Conservation (phyloP, 2,329 filamentous ascomycete species). For the Penicillium sp. region DNA sequence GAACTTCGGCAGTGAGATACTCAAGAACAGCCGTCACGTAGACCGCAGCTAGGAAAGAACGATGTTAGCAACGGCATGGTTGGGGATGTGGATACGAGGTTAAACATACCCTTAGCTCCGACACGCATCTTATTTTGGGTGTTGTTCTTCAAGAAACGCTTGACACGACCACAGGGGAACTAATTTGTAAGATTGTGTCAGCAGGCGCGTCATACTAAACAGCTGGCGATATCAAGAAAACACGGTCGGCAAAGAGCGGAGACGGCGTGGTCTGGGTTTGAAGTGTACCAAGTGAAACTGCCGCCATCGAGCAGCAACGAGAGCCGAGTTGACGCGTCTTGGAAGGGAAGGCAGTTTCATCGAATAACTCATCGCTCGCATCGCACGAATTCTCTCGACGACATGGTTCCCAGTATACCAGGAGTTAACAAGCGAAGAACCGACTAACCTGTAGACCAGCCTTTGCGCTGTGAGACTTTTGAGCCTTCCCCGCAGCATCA, state of each 20-base stretch:
- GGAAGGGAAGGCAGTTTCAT: conserved; percentile 5
- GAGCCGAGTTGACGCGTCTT: conserved; percentile 22
- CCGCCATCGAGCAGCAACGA: conserved; percentile 12
- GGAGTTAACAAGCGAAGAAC: background rate
- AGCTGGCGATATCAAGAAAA: background rate
- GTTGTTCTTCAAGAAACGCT: conserved; percentile 99
- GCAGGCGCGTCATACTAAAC: conserved; percentile 17
- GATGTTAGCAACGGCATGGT: conserved; percentile 3
- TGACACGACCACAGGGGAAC: conserved; percentile 99
- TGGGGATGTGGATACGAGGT: background rate
- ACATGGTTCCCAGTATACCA: background rate
- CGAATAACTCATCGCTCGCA: conserved; percentile 7
- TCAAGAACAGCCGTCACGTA: conserved; percentile 98
- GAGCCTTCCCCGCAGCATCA: conserved; percentile 78
- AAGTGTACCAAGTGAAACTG: conserved; percentile 2
- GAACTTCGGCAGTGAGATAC: conserved; percentile 95
- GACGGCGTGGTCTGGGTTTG: conserved; percentile 6
- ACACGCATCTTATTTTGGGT: conserved; percentile 99
- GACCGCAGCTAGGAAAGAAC: conserved; percentile 66
- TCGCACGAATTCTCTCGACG: conserved; percentile 7
- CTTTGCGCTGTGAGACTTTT: conserved; percentile 90
- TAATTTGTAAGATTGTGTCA: conserved; percentile 43
- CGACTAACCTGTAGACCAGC: conserved; percentile 86
- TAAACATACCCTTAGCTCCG: conserved; percentile 70
- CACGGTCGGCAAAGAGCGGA: background rate